A percentile compares a stretch with the other conserved stretches of the same genome.
These are phyloP conservation scores for Euptelea pleiosperma DNA, from an alignment of 164 flowering plant genomes.

Conservation along the genomic window DNA sequence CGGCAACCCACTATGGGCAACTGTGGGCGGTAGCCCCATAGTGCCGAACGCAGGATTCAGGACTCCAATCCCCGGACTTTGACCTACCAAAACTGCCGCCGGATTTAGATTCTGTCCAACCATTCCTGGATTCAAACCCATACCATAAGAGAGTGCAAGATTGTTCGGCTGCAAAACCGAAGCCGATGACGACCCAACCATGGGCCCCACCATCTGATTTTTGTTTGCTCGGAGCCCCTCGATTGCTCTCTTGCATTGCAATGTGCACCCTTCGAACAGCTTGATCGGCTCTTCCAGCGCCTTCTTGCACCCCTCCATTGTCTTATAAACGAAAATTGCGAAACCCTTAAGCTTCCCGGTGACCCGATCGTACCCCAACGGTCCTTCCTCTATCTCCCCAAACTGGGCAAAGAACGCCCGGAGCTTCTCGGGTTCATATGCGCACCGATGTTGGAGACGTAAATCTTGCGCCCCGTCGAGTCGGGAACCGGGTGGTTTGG, in stretches of 20 bases:
- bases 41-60: conserved; percentile 17
- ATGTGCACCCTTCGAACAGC: conserved; percentile 29
- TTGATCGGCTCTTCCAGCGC: conserved; percentile 41
- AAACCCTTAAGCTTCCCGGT: conserved; percentile 42
- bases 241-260: conserved; percentile 31
- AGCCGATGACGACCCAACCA: conserved; percentile 1
- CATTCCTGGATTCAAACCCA: conserved; percentile 32
- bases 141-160: conserved; percentile 9
- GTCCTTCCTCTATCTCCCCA: conserved; percentile 51
- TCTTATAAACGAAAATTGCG: conserved; percentile 39
- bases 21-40: conserved; percentile 9
- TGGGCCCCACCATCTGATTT: conserved; percentile 4
- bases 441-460: conserved; percentile 27
- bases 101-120: conserved; percentile 18
- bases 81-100: conserved; percentile 22
- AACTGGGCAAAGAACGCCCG: conserved; percentile 26
- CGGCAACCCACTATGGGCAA: conserved; percentile 21
- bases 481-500: conserved; percentile 10
- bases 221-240: conserved; percentile 20
- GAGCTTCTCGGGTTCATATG: conserved; percentile 28
- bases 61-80: conserved; percentile 24
- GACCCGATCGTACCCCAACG: conserved; percentile 27
- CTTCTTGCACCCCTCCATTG: conserved; percentile 31
- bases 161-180: conserved; percentile 14
- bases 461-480: conserved; percentile 28